Percentiles rank a stretch among this genome's conserved stretches.
phyloP scores from a whole-genome alignment of 2,329 filamentous ascomycete species.

The Cladosporium sp. region DNA sequence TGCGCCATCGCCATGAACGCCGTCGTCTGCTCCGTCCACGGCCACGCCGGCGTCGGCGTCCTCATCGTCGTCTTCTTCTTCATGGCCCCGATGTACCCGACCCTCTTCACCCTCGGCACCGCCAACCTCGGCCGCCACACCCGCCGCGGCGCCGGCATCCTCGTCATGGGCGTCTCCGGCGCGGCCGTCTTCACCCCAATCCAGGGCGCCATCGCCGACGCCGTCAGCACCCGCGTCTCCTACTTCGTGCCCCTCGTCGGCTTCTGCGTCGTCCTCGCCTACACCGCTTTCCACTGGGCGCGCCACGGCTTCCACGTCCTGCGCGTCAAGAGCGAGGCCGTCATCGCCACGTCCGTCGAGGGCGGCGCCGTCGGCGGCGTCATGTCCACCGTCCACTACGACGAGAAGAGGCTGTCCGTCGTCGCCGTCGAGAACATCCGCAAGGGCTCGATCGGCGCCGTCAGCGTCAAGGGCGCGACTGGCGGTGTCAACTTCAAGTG shows the following conservation, averaged over 20 bases:
- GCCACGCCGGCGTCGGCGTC: constrained; percentile 28
- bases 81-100: constrained; percentile 33
- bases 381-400: constrained; percentile 29
- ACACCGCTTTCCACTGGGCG: constrained; percentile 29
- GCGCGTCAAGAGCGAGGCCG: constrained; percentile 26
- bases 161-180: constrained; percentile 35
- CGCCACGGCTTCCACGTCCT: constrained; percentile 28
- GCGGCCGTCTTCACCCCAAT: constrained; percentile 33
- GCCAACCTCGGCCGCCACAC: constrained; percentile 35
- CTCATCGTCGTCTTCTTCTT: constrained; percentile 35
- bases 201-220: constrained; percentile 35
- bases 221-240: constrained; percentile 35
- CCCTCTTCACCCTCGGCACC: constrained; percentile 36
- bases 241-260: constrained; percentile 41
- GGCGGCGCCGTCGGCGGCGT: constrained; percentile 30
- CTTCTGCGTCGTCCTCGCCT: constrained; percentile 36
- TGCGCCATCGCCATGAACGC: constrained; percentile 31
- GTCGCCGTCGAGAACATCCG: constrained; percentile 23
- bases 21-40: constrained; percentile 28
- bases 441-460: constrained; percentile 21
- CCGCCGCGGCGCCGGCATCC: constrained; percentile 35
- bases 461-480: constrained; percentile 23
- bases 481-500: constrained; percentile 20
- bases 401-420: constrained; percentile 27
- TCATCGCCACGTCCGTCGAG: constrained; percentile 26